Base-by-base conservation (phyloP, 306 rosid genomes). In the Vigna trinervia region DNA sequence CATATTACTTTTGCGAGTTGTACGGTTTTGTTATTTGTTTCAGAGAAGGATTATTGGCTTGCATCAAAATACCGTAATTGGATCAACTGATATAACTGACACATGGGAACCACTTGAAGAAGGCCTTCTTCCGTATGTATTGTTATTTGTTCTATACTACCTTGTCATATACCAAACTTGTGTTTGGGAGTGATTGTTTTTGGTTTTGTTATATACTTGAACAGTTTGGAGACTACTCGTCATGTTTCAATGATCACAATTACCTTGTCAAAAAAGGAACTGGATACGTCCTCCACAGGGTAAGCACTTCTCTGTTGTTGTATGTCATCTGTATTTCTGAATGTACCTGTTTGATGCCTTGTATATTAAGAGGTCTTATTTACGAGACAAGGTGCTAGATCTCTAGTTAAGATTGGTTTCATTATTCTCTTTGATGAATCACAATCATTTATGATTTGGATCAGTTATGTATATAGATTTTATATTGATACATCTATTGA, bases 31-130 rank as follows among this genome's bases (percentile, higher is more conserved):
- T 80, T 80, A 47, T 73, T 82, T 54, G 53, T 79, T 85, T 54
- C 89, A 91, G 97, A 89, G 97, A 85, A 94, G 97, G 86, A 92
- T 89, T 89, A 84, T 80, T 69, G 91, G 90, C 59, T 89, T 94
- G 39, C 97, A 92, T 80, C 98, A 94, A 67, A 89, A 84, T 76
- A 90, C 92, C 3, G 58, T 28, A 17, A 90, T 90, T 66, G 97
- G 96, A 81, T 94, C 98, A 54, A 92, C 85, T 39, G 97, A 92
- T 85, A 90, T 94, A 59, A 94, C 91, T 12, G 98, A 94, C 43
- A 84, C 71, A 34, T 94, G 97, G 93, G 97, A 94, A 66, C 98
- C 98, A 8, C 89, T 92, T 1, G 98, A 94, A 87, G 96, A 94
- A 83, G 97, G 98, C 90, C 88, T 94, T 79, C 90, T 87, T 75